phyloP scores from a whole-genome alignment of 2,329 filamentous ascomycete species.

The Berkeleyomyces rouxiae region DNA sequence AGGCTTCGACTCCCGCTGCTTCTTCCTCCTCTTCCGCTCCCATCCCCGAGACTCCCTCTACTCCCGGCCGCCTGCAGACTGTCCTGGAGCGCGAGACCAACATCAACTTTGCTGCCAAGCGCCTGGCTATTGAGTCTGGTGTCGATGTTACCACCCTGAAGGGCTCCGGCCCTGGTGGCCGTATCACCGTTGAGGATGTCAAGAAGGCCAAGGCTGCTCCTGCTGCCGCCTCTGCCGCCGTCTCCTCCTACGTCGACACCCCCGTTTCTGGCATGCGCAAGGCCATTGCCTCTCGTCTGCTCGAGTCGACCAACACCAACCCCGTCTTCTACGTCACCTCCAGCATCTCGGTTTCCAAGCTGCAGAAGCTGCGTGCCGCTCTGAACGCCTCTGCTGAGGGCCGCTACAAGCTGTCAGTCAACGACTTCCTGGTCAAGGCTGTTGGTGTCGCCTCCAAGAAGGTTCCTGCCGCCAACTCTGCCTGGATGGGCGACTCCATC shows the following conservation, averaged over 20 bases:
- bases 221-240: slow-evolving; percentile 35
- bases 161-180: slow-evolving; percentile 70
- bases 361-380: slow-evolving; percentile 86
- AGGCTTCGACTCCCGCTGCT: slow-evolving; percentile 30
- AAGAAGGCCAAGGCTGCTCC: slow-evolving; percentile 61
- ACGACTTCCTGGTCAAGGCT: slow-evolving; percentile 98
- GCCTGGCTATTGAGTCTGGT: slow-evolving; percentile 70
- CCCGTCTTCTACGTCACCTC: slow-evolving; percentile 96
- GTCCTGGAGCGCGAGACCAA: slow-evolving; percentile 68
- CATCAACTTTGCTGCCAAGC: slow-evolving; percentile 57
- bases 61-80: slow-evolving; percentile 63
- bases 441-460: slow-evolving; percentile 76
- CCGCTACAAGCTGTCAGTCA: slow-evolving; percentile 98
- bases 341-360: slow-evolving; percentile 80
- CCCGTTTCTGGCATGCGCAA: slow-evolving; percentile 91
- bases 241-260: slow-evolving; percentile 63
- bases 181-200: slow-evolving; percentile 82
- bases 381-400: slow-evolving; percentile 79
- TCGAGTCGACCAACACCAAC: slow-evolving; percentile 80
- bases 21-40: slow-evolving; percentile 27
- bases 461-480: slow-evolving; percentile 89
- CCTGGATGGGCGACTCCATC: slow-evolving; percentile 80
- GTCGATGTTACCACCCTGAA: slow-evolving; percentile 63
- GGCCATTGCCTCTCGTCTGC: slow-evolving; percentile 83
- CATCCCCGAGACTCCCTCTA: slow-evolving; percentile 46